Evolutionary conservation across 345 rosid species (phyloP), one percentile per base, ranked within the genome.

Genomic region (Acer campestre): DNA sequence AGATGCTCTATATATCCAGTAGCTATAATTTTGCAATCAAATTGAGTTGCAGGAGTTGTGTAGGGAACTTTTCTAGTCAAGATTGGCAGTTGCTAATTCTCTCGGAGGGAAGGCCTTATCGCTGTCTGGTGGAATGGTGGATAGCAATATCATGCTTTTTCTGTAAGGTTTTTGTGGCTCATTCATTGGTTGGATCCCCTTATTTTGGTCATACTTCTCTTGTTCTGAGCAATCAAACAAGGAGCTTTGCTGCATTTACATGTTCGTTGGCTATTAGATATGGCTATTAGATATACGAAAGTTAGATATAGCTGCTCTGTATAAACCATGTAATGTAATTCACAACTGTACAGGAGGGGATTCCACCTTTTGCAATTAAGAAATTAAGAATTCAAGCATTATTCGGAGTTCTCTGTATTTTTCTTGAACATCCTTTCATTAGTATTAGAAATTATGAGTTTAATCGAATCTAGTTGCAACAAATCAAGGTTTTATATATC

Each of bases 91-190:
- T 42, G 42, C 5, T 14, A 29, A 46, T 42, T 70, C 46, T 70
- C 46, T 25, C 68, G 35, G 48, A 35, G 67, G 31, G 73, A 35
- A 62, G 61, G 79, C 49, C 49, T 9, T 59, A 7, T 51, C 56
- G 72, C 65, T 46, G 18, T 55, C 38, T n/a, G 68, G 76, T 56
- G 62, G 62, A 69, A 69, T 48, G 74, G 69, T 23, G 29, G 75
- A 10, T 66, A 40, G 59, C 58, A 65, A 31, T 31, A 31, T 31
- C 6, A 31, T 70, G 49, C n/a, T 61, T 62, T 72, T 22, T 67
- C 38, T 66, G 29, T 55, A 55, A 38, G 20, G 10, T 10, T 66
- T 66, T 17, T 35, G 22, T 35, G 35, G 69, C 40, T 63, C 42
- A 11, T 48, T 48, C 73, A 48, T 46, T 48, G 59, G 61, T 6